Evolutionary conservation across 2,329 filamentous ascomycete species (phyloP).

Genomic region (Cercospora beticola): DNA sequence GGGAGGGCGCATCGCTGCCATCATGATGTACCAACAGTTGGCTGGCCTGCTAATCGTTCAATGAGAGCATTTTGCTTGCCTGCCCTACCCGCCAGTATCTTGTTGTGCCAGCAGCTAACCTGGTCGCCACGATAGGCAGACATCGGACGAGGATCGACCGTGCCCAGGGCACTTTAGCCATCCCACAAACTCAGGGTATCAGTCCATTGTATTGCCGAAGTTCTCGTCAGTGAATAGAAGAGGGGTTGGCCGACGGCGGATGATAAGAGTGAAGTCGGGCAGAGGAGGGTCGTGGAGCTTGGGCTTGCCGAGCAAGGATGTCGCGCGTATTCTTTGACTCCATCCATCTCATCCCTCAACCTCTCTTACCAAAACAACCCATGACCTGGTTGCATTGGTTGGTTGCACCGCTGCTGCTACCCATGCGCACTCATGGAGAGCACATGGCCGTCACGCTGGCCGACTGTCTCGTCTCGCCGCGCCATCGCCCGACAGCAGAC

Average conservation of each 20-base stretch:
- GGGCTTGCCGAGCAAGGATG: neutral
- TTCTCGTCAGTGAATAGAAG: neutral
- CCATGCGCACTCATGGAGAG: neutral
- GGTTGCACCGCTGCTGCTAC: neutral
- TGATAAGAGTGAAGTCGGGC: constrained; percentile 6
- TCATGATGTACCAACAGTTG: neutral
- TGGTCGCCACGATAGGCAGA: constrained; percentile 10
- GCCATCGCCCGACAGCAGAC: neutral
- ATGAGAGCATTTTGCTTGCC: neutral
- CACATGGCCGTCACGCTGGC: neutral
- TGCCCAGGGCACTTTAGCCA: neutral
- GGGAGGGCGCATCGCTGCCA: neutral
- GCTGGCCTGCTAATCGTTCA: neutral
- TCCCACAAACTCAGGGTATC: neutral
- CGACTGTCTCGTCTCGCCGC: neutral
- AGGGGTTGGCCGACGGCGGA: constrained; percentile 8
- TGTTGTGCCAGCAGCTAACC: neutral
- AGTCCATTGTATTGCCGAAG: neutral
- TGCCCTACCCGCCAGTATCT: constrained; percentile 1
- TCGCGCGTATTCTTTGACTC: neutral
- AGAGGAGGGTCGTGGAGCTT: neutral
- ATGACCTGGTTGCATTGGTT: neutral
- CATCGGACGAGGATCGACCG: neutral
- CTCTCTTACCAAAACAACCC: neutral
- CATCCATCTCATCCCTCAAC: neutral